Evolutionary conservation across 805 yeast genomes (phyloP).

Genomic region (Torulaspora gathmanii): DNA sequence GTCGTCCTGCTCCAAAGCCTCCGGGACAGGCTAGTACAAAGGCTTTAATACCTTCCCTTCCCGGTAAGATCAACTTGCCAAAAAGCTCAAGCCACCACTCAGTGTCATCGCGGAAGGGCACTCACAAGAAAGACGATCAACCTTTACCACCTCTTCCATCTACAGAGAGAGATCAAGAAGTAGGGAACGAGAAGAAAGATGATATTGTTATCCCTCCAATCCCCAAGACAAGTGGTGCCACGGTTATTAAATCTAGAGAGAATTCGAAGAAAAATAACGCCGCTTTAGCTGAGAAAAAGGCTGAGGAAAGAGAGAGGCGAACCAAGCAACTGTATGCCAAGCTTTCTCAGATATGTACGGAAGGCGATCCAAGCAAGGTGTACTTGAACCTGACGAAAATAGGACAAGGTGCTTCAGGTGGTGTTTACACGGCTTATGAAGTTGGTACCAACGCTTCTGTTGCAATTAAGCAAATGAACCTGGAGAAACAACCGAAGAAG

Average conservation of each 20-base stretch:
- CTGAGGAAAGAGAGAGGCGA: conserved; percentile 70
- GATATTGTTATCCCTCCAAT: conserved; percentile 29
- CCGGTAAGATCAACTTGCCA: background rate
- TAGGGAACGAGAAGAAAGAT: conserved; percentile 2
- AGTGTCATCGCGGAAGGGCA: conserved; percentile 17
- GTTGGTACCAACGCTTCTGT: conserved; percentile 53
- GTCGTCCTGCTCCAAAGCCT: conserved; percentile 67
- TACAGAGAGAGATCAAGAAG: conserved; percentile 1
- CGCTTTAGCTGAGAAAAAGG: conserved; percentile 57
- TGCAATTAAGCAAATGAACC: conserved; percentile 94
- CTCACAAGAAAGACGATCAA: conserved; percentile 23
- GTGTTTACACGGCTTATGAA: conserved; percentile 85
- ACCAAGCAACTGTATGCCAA: conserved; percentile 69
- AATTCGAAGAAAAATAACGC: conserved; percentile 28
- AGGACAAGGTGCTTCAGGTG: conserved; percentile 99
- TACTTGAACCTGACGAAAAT: conserved; percentile 72
- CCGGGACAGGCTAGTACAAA: conserved; percentile 28
- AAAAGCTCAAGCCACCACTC: conserved; percentile 8
- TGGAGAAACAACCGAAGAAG: conserved; percentile 92
- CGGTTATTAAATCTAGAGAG: conserved; percentile 14
- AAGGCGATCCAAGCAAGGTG: conserved; percentile 72
- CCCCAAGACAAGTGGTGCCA: conserved; percentile 36
- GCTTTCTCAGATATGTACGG: conserved; percentile 70
- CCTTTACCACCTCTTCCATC: conserved; percentile 27
- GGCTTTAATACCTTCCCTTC: background rate